A percentile compares a stretch with the other conserved stretches of the same genome.
phyloP scores from a whole-genome alignment of 2,329 filamentous ascomycete species.

The Colletotrichum phormii region DNA sequence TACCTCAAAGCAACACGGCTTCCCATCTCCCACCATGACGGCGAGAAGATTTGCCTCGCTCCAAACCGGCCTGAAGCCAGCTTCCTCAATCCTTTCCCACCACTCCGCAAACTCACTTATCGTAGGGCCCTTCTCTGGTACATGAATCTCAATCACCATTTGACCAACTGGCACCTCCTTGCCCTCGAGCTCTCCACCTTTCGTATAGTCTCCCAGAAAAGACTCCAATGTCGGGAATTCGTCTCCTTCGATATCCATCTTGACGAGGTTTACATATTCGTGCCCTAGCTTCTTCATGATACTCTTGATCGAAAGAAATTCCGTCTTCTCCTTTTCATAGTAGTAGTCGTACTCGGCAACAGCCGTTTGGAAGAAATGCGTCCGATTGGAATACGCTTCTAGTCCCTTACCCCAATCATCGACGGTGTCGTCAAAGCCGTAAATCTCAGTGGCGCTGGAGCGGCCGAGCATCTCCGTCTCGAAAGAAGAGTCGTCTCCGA shows the following conservation, averaged over 20 bases:
- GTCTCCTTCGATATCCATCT: conserved; percentile 45
- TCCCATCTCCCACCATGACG: conserved; percentile 27
- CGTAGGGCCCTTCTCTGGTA: conserved; percentile 1
- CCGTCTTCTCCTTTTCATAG: conserved; percentile 41
- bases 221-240: not conserved
- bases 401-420: conserved; percentile 45
- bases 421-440: conserved; percentile 52
- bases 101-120: conserved; percentile 30
- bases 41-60: conserved; percentile 40
- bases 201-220: not conserved
- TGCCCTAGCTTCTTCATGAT: conserved; percentile 51
- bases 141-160: conserved; percentile 37
- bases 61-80: conserved; percentile 38
- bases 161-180: conserved; percentile 36
- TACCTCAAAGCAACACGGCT: not conserved
- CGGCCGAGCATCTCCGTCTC: conserved; percentile 51
- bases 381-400: conserved; percentile 37
- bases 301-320: conserved; percentile 47
- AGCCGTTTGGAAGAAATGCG: conserved; percentile 47
- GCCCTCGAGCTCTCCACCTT: not conserved
- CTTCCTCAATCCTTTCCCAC: conserved; percentile 39
- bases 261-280: conserved; percentile 43
- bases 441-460: conserved; percentile 47
- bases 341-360: conserved; percentile 41
- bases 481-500: conserved; percentile 50